A percentile compares a stretch with the other conserved stretches of the same genome.
phyloP scores from a whole-genome alignment of 2,329 filamentous ascomycete species.

The Fusarium luffae region DNA sequence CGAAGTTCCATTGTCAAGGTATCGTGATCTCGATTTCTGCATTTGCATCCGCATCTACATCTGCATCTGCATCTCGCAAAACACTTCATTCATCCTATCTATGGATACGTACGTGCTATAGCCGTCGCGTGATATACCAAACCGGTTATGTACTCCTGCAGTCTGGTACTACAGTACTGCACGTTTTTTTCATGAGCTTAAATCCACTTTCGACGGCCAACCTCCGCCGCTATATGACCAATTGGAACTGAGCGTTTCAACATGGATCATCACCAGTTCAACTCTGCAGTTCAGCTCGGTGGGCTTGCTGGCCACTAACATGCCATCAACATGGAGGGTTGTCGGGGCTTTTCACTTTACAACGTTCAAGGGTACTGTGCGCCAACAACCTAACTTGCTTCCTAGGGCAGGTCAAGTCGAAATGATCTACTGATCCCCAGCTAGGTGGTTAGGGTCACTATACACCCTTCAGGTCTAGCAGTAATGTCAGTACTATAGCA shows the following conservation, averaged over 20 bases:
- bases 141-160: neutral
- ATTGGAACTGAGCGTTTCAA: neutral
- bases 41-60: neutral
- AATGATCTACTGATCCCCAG: neutral
- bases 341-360: neutral
- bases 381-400: neutral
- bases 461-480: neutral
- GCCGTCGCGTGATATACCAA: neutral
- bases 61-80: slow-evolving; percentile 1
- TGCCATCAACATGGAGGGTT: neutral
- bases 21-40: neutral
- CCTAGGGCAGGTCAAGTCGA: neutral
- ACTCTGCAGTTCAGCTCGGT: neutral
- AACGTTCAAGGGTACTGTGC: neutral
- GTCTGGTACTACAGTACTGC: neutral
- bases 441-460: neutral
- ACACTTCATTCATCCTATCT: neutral
- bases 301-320: neutral
- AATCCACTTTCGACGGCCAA: slow-evolving; percentile 18
- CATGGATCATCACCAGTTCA: neutral
- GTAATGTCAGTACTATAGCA: neutral
- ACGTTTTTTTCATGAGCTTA: slow-evolving; percentile 27
- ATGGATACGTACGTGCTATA: neutral
- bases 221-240: neutral
- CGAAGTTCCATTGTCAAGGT: neutral